phyloP scores from a whole-genome alignment of 176 grass and related monocot species.

The Triticum turgidum region DNA sequence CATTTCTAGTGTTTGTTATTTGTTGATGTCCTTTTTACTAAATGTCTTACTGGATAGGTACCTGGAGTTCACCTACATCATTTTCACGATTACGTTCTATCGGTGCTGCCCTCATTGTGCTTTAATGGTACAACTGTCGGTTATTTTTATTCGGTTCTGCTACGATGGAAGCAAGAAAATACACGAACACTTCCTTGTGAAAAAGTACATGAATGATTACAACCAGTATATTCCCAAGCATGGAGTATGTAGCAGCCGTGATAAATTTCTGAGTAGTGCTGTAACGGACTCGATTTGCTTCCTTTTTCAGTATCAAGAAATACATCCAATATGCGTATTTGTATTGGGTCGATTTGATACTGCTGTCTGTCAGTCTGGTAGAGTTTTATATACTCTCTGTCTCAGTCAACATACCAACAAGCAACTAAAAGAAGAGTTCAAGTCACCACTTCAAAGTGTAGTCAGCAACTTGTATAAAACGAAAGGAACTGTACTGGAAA shows the following conservation, averaged over 20 bases:
- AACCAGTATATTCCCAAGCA: background rate
- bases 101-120: too few species aligned
- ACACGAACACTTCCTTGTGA: background rate
- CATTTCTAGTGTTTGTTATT: background rate
- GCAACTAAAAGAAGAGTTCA: background rate
- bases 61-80: background rate
- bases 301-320: background rate
- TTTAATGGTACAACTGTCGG: background rate
- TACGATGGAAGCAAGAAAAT: constrained; percentile 23
- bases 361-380: background rate
- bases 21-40: background rate
- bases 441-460: background rate
- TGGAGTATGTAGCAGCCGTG: background rate
- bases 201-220: background rate
- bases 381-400: background rate
- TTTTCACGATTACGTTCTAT: background rate
- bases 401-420: background rate
- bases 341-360: background rate
- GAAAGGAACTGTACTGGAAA: background rate
- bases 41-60: background rate
- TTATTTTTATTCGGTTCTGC: background rate
- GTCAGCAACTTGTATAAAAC: background rate
- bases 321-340: background rate
- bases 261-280: background rate
- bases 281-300: background rate